Base-by-base conservation (phyloP, 176 grass and related monocot species). In the Zoysia japonica region DNA sequence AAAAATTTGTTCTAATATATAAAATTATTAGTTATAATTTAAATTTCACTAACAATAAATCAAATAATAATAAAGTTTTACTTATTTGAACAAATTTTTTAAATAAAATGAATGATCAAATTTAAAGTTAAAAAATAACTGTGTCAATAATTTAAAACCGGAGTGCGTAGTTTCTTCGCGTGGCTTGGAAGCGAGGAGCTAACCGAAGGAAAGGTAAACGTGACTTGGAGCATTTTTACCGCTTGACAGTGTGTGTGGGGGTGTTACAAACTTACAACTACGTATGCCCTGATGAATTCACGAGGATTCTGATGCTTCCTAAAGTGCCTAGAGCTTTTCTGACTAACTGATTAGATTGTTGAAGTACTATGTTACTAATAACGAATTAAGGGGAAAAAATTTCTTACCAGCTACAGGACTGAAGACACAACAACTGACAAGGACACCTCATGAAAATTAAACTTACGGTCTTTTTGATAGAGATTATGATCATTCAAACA, bases 171-270 rank as follows among this genome's bases (percentile, higher is more conserved):
- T 28, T 45, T 80, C 63, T 68, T 75, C 44, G 62, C 60, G 71
- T 89, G 46, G 20, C 79, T 81, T 86, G 37, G 67, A 88, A 72
- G 78, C 65, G 81, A 73, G 19, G 42, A 53, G 16, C 74, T 17
- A 19, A 57, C 65, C 39, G 50, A 68, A 40, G 72, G 43, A 82
- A 71, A 47, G 20, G 14, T 75, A 79, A 79, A 79, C 76, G 45
- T 72, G 56, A 41, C 36, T 64, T 52, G 74, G 19, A 43, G 1
- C 40, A 13, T 48, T 61, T 51, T 74, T 57, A 47, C 66, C 14
- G 19, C 57, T 77, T 51, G 14, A 7, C 45, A 35, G 2, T 57
- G 49, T 77, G 50, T 28, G 28, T 28, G 28, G 0, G 28, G 28
- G 28, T 28, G 28, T 28, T 28, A 28, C 28, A 28, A 28, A 28